These are phyloP conservation scores for Macrophomina tecta DNA, from an alignment of 2,329 filamentous ascomycete species.

Conservation along the genomic window DNA sequence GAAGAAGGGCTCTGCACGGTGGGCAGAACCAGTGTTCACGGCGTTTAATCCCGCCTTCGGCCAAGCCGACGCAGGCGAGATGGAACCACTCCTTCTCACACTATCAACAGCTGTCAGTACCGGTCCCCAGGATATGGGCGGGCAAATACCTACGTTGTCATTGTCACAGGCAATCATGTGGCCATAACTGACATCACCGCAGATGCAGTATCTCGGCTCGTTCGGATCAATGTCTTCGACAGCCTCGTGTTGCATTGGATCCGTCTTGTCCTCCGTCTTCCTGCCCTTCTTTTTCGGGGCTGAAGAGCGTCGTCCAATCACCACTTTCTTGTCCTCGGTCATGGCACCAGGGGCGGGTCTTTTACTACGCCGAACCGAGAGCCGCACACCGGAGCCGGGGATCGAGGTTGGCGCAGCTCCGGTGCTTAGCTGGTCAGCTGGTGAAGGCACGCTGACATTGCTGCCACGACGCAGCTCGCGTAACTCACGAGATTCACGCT, in stretches of 20 bases:
- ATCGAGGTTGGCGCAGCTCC: slow-evolving; percentile 35
- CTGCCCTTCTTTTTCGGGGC: slow-evolving; percentile 62
- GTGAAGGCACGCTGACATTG: slow-evolving; percentile 51
- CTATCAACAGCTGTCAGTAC: slow-evolving; percentile 45
- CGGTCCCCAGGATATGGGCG: not conserved
- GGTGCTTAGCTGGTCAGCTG: slow-evolving; percentile 31
- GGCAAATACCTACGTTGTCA: slow-evolving; percentile 64
- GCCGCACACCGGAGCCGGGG: slow-evolving; percentile 41
- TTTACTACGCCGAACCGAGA: slow-evolving; percentile 54
- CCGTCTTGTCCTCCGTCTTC: slow-evolving; percentile 66
- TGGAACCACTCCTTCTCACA: slow-evolving; percentile 89
- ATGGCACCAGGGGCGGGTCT: slow-evolving; percentile 79
- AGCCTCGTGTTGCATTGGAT: slow-evolving; percentile 40
- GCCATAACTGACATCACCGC: slow-evolving; percentile 80
- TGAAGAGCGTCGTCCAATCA: slow-evolving; percentile 68
- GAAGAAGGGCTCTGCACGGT: slow-evolving; percentile 60
- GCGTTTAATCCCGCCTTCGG: slow-evolving; percentile 61
- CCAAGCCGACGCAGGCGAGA: slow-evolving; percentile 74
- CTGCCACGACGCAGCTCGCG: slow-evolving; percentile 53
- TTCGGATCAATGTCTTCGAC: slow-evolving; percentile 67
- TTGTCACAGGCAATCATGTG: slow-evolving; percentile 87
- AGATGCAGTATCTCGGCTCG: slow-evolving; percentile 78
- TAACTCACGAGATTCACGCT: slow-evolving; percentile 42
- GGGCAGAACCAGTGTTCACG: slow-evolving; percentile 86
- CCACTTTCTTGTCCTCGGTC: slow-evolving; percentile 66